Evolutionary conservation across 2,329 filamentous ascomycete species (phyloP).

Genomic region (Waltergamsia citrina): DNA sequence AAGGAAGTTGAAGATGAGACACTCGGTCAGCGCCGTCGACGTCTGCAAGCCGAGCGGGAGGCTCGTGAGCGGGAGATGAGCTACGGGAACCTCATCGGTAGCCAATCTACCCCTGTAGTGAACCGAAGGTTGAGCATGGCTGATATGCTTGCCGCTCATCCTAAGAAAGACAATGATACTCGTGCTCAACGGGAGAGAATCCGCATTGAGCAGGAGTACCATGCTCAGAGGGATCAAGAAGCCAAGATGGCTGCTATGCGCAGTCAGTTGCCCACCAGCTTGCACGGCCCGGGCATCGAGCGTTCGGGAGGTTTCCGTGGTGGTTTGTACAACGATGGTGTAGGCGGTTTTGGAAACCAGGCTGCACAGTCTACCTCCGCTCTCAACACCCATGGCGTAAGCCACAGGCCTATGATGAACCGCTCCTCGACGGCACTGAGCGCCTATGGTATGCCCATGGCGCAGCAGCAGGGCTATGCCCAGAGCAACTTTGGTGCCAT

Average conservation of each 20-base stretch:
- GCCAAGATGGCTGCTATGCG: slow-evolving; percentile 38
- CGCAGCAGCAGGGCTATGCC: slow-evolving; percentile 13
- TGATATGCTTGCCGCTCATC: slow-evolving; percentile 41
- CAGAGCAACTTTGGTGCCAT: slow-evolving; percentile 1
- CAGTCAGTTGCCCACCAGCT: slow-evolving; percentile 35
- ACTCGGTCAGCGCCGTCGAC: slow-evolving; percentile 64
- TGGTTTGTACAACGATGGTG: slow-evolving; percentile 46
- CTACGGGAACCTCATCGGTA: slow-evolving; percentile 16
- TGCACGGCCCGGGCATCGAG: slow-evolving; percentile 19
- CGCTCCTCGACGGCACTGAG: slow-evolving; percentile 19
- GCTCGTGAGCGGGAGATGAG: slow-evolving; percentile 49
- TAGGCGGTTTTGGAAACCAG: slow-evolving; percentile 24
- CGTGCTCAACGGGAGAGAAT: slow-evolving; percentile 30
- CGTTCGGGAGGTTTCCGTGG: slow-evolving; percentile 36
- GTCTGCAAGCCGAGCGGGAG: slow-evolving; percentile 61
- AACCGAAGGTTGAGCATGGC: slow-evolving; percentile 43
- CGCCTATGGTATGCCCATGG: slow-evolving; percentile 16
- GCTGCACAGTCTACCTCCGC: slow-evolving; percentile 15
- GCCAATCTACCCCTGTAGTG: slow-evolving; percentile 8
- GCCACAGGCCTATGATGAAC: slow-evolving; percentile 12
- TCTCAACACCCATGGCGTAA: slow-evolving; percentile 14
- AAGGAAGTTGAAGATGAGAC: slow-evolving; percentile 56
- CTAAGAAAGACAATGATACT: slow-evolving; percentile 27
- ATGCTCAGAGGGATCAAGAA: slow-evolving; percentile 31
- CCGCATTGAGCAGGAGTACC: slow-evolving; percentile 28